phyloP scores from a whole-genome alignment of 2,329 filamentous ascomycete genomes.

The Fusarium sp. region DNA sequence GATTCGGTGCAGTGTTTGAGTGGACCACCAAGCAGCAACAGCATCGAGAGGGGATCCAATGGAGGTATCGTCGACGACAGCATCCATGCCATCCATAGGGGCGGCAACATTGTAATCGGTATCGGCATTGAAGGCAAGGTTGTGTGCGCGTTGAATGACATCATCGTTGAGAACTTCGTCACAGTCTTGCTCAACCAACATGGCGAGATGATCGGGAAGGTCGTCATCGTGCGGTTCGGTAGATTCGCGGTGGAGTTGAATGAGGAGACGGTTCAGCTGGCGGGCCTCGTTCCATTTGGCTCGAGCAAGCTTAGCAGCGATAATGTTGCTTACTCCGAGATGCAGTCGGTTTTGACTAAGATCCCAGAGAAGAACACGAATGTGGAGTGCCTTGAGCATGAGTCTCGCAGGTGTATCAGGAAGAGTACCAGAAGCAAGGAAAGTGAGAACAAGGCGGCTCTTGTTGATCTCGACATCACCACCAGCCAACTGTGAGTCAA shows the following conservation, averaged over 20 bases:
- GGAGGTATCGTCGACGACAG: slow-evolving; percentile 84
- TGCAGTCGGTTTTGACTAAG: slow-evolving; percentile 73
- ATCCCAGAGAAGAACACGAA: slow-evolving; percentile 89
- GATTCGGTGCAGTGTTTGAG: slow-evolving; percentile 74
- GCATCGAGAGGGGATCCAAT: slow-evolving; percentile 90
- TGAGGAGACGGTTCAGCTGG: slow-evolving; percentile 65
- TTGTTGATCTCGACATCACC: slow-evolving; percentile 91
- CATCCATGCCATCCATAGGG: slow-evolving; percentile 79
- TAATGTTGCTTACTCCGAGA: slow-evolving; percentile 71
- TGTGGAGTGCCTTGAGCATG: slow-evolving; percentile 92
- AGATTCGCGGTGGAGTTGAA: slow-evolving; percentile 55
- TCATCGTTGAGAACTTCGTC: slow-evolving; percentile 82
- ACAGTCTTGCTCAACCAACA: slow-evolving; percentile 81
- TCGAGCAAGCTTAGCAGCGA: slow-evolving; percentile 79
- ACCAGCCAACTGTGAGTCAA: slow-evolving; percentile 91
- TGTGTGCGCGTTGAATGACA: slow-evolving; percentile 87
- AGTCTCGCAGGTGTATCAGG: slow-evolving; percentile 84
- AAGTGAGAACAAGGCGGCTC: slow-evolving; percentile 83
- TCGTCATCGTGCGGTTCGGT: slow-evolving; percentile 63
- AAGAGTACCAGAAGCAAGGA: slow-evolving; percentile 88
- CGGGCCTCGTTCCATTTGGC: slow-evolving; percentile 86
- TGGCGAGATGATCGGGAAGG: slow-evolving; percentile 80
- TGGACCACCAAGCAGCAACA: slow-evolving; percentile 91
- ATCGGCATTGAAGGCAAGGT: slow-evolving; percentile 86
- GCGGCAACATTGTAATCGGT: slow-evolving; percentile 74